phyloP scores from a whole-genome alignment of 495 filamentous ascomycete genomes.

The Poronia punctata region DNA sequence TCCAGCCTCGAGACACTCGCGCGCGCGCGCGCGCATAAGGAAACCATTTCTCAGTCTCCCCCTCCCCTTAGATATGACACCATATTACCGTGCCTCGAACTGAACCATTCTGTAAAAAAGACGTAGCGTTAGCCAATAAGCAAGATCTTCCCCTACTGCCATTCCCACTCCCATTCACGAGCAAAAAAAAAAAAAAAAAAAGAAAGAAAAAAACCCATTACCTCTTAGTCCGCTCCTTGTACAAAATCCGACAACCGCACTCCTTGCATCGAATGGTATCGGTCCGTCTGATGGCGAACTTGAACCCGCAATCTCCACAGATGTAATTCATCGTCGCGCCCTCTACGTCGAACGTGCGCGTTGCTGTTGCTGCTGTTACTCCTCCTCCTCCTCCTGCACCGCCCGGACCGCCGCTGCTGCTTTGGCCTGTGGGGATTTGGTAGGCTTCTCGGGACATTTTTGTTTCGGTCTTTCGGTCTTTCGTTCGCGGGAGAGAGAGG shows the following conservation, averaged over 20 bases:
- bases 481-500: background rate
- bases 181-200: background rate
- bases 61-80: slow-evolving; percentile 10
- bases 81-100: slow-evolving; percentile 78
- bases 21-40: too few species aligned
- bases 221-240: slow-evolving; percentile 98
- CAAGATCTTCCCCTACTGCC: background rate
- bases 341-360: slow-evolving; percentile 26
- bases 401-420: slow-evolving; percentile 22
- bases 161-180: background rate
- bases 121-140: background rate
- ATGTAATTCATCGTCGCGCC: slow-evolving; percentile 64
- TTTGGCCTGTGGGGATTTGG: slow-evolving; percentile 41
- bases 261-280: slow-evolving; percentile 92
- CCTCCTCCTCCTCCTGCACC: too few species aligned
- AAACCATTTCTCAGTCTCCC: too few species aligned
- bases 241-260: slow-evolving; percentile 91
- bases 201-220: slow-evolving; percentile 31
- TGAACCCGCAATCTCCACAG: slow-evolving; percentile 87
- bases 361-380: slow-evolving; percentile 16
- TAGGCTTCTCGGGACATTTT: slow-evolving; percentile 57
- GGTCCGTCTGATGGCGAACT: slow-evolving; percentile 71
- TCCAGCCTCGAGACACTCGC: too few species aligned
- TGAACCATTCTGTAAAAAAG: slow-evolving; percentile 71
- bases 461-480: slow-evolving; percentile 1